Evolutionary conservation across 345 rosid genomes (phyloP).

Genomic region (Gossypium raimondii): DNA sequence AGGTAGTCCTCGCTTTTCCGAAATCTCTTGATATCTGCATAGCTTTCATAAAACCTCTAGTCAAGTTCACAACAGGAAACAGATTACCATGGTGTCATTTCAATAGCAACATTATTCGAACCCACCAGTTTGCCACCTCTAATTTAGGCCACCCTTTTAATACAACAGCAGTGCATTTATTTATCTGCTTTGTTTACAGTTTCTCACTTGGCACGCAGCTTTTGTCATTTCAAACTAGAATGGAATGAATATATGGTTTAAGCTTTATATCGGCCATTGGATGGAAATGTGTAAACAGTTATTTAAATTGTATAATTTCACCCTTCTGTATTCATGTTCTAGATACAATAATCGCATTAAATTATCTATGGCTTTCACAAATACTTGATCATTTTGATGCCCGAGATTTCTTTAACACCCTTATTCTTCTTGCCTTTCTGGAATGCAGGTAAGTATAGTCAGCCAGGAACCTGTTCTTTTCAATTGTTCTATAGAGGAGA

Average conservation of each 20-base stretch:
- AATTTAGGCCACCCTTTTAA: no score
- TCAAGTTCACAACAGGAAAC: background rate
- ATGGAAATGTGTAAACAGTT: background rate
- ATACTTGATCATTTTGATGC: no score
- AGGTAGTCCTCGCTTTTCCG: background rate
- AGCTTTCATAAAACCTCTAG: background rate
- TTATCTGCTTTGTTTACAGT: no score
- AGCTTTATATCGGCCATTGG: background rate
- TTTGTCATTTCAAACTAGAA: no score
- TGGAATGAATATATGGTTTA: no score
- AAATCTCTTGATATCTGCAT: background rate
- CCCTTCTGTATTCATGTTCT: background rate
- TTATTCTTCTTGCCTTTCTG: background rate
- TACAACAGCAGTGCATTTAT: no score
- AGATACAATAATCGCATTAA: background rate
- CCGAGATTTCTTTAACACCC: background rate
- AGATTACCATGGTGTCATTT: background rate
- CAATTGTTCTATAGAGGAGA: constrained; percentile 44
- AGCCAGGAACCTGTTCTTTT: constrained; percentile 94
- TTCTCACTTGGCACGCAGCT: no score
- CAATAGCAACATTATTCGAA: background rate
- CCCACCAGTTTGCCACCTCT: no score
- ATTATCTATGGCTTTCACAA: background rate
- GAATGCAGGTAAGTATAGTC: constrained; percentile 77
- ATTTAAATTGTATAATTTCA: background rate